Conservation (phyloP, 768 basidiomycete genomes). For the Boletus vinaceobasis region DNA sequence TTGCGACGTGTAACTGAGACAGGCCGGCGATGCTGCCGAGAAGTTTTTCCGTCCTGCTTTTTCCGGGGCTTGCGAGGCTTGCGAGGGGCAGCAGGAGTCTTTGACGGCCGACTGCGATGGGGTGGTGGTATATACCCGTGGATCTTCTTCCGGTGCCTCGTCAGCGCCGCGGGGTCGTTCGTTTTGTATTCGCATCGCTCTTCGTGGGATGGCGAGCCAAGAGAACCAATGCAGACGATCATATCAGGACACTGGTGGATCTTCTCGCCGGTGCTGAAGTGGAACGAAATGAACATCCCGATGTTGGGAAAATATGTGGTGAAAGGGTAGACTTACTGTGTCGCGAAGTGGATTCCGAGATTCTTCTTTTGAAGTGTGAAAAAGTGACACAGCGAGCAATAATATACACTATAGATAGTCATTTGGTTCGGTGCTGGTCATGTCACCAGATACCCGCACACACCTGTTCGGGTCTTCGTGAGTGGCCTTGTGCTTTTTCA, state of each 20-base stretch:
- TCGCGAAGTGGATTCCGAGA: slow-evolving; percentile 13
- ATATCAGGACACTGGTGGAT: slow-evolving; percentile 7
- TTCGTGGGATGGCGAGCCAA: not conserved
- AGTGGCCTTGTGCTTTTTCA: slow-evolving; percentile 10
- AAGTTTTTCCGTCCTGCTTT: not conserved
- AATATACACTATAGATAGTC: slow-evolving; percentile 1
- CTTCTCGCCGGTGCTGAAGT: slow-evolving; percentile 23
- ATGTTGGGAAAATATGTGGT: not conserved
- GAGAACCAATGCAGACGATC: not conserved
- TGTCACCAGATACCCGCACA: not conserved
- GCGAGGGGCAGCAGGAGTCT: not conserved
- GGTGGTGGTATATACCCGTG: slow-evolving; percentile 19
- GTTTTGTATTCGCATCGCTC: slow-evolving; percentile 19
- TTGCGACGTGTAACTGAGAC: not conserved
- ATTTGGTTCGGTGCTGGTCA: not conserved
- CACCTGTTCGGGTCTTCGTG: slow-evolving; percentile 8
- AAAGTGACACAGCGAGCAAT: slow-evolving; percentile 17
- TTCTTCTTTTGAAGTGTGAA: slow-evolving; percentile 20
- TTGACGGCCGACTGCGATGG: not conserved
- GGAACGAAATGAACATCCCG: not conserved
- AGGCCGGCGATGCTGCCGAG: not conserved
- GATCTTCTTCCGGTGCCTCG: slow-evolving; percentile 22
- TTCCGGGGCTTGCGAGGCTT: not conserved
- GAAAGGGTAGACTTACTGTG: slow-evolving; percentile 13
- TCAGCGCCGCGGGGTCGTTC: slow-evolving; percentile 23